These are phyloP conservation scores for Cladophialophora bantiana DNA, from an alignment of 2,329 filamentous ascomycete species.

Conservation along the genomic window DNA sequence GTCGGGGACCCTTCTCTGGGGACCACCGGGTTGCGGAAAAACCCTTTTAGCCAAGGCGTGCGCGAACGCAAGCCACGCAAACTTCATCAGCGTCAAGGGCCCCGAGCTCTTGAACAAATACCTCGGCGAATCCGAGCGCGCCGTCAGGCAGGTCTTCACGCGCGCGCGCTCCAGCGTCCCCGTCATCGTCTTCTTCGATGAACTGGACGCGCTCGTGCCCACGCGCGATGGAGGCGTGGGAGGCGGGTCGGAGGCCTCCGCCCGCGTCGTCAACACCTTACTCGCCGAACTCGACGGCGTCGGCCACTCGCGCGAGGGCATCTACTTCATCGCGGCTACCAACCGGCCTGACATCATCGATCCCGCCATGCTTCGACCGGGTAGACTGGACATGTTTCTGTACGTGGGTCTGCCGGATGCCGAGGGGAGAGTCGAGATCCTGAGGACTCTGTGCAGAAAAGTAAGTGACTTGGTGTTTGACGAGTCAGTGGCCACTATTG, in stretches of 20 bases:
- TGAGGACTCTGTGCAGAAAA: constrained; percentile 68
- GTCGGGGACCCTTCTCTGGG: constrained; percentile 92
- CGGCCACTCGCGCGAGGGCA: constrained; percentile 73
- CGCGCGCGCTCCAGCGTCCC: constrained; percentile 85
- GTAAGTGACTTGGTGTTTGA: constrained; percentile 58
- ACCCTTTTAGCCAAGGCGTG: constrained; percentile 95
- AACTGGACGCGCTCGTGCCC: constrained; percentile 91
- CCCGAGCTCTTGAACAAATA: constrained; percentile 97
- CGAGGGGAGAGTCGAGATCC: constrained; percentile 82
- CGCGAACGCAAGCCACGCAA: constrained; percentile 92
- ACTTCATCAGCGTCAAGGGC: constrained; percentile 97
- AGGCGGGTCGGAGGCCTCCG: constrained; percentile 78
- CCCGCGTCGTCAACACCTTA: constrained; percentile 91
- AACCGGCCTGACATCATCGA: constrained; percentile 98
- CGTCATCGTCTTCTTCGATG: constrained; percentile 97
- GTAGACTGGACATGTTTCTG: constrained; percentile 83
- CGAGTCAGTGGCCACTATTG: constrained; percentile 68
- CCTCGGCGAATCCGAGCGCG: constrained; percentile 93
- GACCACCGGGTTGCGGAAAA: constrained; percentile 95
- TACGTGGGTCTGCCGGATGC: constrained; percentile 86
- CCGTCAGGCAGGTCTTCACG: constrained; percentile 88
- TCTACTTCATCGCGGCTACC: constrained; percentile 94
- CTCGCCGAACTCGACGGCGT: constrained; percentile 93
- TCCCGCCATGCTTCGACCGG: constrained; percentile 89
- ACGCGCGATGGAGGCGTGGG: constrained; percentile 78